Conservation (phyloP, 2,329 filamentous ascomycete genomes). For the Fusarium acutatum region DNA sequence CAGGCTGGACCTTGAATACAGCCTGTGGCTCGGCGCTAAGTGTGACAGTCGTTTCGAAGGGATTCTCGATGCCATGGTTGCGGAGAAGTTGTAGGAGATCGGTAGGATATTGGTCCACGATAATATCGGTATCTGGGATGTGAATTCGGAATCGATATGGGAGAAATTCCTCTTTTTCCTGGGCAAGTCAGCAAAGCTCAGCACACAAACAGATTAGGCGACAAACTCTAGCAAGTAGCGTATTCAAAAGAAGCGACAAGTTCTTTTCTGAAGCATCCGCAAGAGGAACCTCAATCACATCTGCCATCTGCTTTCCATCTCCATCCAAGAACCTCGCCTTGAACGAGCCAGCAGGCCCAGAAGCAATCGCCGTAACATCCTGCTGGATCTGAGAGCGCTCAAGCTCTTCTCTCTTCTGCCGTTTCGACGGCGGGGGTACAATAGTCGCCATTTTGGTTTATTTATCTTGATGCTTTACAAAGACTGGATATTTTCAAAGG, state of each 20-base stretch:
- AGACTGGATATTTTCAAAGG: slow-evolving; percentile 13
- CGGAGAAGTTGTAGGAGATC: slow-evolving; percentile 64
- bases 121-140: slow-evolving; percentile 60
- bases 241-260: slow-evolving; percentile 86
- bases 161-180: slow-evolving; percentile 67
- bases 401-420: slow-evolving; percentile 79
- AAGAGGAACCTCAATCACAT: slow-evolving; percentile 78
- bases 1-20: slow-evolving; percentile 91
- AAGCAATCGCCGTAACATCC: slow-evolving; percentile 70
- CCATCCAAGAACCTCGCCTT: slow-evolving; percentile 90
- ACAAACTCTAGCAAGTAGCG: slow-evolving; percentile 77
- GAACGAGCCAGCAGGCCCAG: slow-evolving; percentile 77
- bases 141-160: slow-evolving; percentile 70
- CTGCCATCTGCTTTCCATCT: slow-evolving; percentile 74
- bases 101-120: slow-evolving; percentile 65
- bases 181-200: slow-evolving; percentile 3
- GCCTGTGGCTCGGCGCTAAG: slow-evolving; percentile 81
- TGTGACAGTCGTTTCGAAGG: slow-evolving; percentile 64
- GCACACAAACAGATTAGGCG: background rate
- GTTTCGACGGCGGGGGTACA: slow-evolving; percentile 85
- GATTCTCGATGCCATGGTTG: slow-evolving; percentile 65
- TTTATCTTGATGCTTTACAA: slow-evolving; percentile 3
- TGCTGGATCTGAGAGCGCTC: slow-evolving; percentile 79
- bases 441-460: slow-evolving; percentile 75
- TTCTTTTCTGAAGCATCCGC: slow-evolving; percentile 90